phyloP scores from a whole-genome alignment of 192 early-diverging fungal species.

The Coemansia sp. region DNA sequence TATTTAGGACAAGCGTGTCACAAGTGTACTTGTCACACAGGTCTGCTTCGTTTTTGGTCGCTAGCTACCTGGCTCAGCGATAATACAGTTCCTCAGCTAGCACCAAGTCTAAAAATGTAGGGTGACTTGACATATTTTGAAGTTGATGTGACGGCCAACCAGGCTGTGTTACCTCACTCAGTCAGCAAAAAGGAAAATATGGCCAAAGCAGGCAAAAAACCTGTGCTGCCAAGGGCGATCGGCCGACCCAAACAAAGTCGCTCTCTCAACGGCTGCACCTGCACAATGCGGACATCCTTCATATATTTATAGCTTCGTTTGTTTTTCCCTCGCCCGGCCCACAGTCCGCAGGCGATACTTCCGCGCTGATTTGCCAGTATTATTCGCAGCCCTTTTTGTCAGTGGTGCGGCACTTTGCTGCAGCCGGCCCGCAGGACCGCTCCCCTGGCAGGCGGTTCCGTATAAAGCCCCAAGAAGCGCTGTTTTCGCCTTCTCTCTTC shows the following conservation, averaged over 20 bases:
- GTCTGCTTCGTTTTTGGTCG: no score
- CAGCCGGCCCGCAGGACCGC: neutral
- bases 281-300: neutral
- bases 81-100: no score
- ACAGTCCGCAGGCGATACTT: neutral
- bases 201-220: neutral
- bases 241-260: conserved; percentile 6
- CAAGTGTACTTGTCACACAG: no score
- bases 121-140: neutral
- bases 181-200: neutral
- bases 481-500: neutral
- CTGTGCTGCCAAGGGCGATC: neutral
- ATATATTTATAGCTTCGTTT: neutral
- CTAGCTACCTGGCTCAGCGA: no score
- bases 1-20: no score
- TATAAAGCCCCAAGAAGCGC: neutral
- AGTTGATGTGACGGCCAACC: neutral
- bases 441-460: neutral
- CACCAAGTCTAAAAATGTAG: neutral
- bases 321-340: neutral
- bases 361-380: neutral
- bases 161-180: neutral
- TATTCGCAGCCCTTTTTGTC: neutral
- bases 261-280: neutral
- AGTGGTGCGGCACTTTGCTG: no score